These are phyloP conservation scores for Cutaneotrichosporon arboriforme DNA, from an alignment of 1,284 basidiomycete genomes.

Conservation along the genomic window DNA sequence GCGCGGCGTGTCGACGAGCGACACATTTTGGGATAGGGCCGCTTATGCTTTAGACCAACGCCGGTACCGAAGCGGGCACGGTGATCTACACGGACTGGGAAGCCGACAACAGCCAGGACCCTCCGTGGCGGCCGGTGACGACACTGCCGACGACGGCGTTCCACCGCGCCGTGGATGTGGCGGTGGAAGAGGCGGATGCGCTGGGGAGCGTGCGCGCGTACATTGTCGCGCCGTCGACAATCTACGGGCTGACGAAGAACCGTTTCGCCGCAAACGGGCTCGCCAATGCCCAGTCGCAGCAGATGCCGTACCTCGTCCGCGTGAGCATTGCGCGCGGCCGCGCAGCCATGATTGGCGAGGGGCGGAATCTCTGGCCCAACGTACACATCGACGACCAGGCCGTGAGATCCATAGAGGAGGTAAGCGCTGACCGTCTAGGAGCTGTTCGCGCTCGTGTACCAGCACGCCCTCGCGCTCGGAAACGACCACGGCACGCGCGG, in stretches of 20 bases:
- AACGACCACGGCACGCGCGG: conserved; percentile 37
- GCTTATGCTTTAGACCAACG: too few relatives aligned
- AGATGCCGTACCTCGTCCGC: conserved; percentile 40
- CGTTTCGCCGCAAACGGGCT: conserved; percentile 36
- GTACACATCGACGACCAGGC: conserved; percentile 21
- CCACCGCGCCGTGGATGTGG: conserved; percentile 39
- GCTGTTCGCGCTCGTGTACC: conserved; percentile 34
- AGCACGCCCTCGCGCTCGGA: conserved; percentile 21
- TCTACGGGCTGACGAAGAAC: conserved; percentile 43
- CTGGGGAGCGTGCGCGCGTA: conserved; percentile 39
- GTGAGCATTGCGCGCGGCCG: conserved; percentile 39
- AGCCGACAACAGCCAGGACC: conserved; percentile 23
- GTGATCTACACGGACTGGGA: conserved; percentile 39
- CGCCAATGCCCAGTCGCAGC: conserved; percentile 34
- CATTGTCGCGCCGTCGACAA: conserved; percentile 47
- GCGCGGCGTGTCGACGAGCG: too few relatives aligned
- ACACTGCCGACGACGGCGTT: conserved; percentile 23
- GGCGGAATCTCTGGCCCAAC: conserved; percentile 28
- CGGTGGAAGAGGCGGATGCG: conserved; percentile 41
- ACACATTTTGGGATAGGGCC: too few relatives aligned
- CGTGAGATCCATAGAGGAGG: neutral
- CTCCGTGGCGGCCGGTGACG: conserved; percentile 38
- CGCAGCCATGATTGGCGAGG: conserved; percentile 43
- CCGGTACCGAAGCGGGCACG: conserved; percentile 13
- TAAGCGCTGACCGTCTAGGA: conserved; percentile 3